phyloP scores from a whole-genome alignment of 768 basidiomycete species.

The Tylopilus vinaceipallidus region DNA sequence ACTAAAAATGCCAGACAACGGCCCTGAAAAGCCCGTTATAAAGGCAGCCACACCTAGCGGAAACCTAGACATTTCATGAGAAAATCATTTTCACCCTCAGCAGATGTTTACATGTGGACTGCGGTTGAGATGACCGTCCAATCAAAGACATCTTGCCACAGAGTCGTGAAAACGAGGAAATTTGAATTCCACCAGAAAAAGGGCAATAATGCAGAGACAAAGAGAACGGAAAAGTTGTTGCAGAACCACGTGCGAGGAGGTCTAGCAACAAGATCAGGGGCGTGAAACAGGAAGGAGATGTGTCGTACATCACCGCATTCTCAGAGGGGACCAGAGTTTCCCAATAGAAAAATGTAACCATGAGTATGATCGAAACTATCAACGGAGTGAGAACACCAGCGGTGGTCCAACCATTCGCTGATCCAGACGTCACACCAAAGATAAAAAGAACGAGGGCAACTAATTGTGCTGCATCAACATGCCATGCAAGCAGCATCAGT shows the following conservation, averaged over 20 bases:
- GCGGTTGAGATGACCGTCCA: slow-evolving; percentile 42
- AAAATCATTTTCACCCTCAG: background rate
- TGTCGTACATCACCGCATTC: slow-evolving; percentile 41
- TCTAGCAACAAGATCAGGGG: slow-evolving; percentile 13
- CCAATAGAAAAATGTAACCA: slow-evolving; percentile 49
- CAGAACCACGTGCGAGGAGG: slow-evolving; percentile 45
- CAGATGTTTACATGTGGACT: slow-evolving; percentile 36
- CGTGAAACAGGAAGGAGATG: background rate
- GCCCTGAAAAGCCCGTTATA: slow-evolving; percentile 37
- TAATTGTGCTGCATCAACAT: slow-evolving; percentile 10
- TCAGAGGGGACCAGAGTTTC: slow-evolving; percentile 41
- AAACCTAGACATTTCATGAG: slow-evolving; percentile 29
- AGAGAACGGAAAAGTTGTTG: slow-evolving; percentile 40
- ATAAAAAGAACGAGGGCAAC: slow-evolving; percentile 40
- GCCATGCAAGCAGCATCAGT: background rate
- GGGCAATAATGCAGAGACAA: slow-evolving; percentile 37
- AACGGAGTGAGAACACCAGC: slow-evolving; percentile 46
- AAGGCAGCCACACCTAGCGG: slow-evolving; percentile 42
- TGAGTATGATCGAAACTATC: slow-evolving; percentile 41
- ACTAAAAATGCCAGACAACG: slow-evolving; percentile 35
- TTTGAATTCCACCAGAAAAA: slow-evolving; percentile 42
- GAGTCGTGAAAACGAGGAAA: slow-evolving; percentile 34
- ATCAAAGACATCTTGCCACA: slow-evolving; percentile 42
- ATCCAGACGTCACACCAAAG: slow-evolving; percentile 45
- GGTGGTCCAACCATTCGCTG: slow-evolving; percentile 48